Conservation (phyloP, 2,329 filamentous ascomycete species). For the Microdochium bolleyi region DNA sequence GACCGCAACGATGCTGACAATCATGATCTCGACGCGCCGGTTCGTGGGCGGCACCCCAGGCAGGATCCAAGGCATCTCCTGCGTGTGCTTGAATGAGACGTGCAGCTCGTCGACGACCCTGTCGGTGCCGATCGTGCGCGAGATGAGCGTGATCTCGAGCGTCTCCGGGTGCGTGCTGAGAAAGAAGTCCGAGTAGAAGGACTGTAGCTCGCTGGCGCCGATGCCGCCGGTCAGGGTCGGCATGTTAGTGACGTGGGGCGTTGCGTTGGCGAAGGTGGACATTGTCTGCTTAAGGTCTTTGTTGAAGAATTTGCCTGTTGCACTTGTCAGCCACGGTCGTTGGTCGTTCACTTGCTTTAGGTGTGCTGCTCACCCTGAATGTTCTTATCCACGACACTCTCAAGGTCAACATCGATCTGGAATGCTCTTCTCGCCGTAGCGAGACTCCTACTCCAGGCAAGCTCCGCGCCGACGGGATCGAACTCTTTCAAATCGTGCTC, state of each 20-base stretch:
- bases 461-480: constrained; percentile 51
- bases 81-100: constrained; percentile 48
- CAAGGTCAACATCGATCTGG: constrained; percentile 53
- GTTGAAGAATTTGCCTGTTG: constrained; percentile 43
- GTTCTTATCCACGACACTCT: constrained; percentile 59
- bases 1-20: constrained; percentile 56
- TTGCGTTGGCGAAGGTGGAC: constrained; percentile 48
- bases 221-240: constrained; percentile 59
- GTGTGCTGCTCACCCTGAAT: constrained; percentile 39
- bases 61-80: constrained; percentile 51
- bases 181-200: constrained; percentile 61
- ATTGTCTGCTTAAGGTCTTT: constrained; percentile 52
- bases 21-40: constrained; percentile 45
- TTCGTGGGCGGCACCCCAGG: constrained; percentile 51
- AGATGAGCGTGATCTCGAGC: constrained; percentile 51
- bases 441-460: constrained; percentile 63
- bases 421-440: constrained; percentile 53
- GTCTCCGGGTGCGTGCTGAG: constrained; percentile 54
- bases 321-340: background rate
- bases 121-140: constrained; percentile 56
- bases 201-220: constrained; percentile 46
- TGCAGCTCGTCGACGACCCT: constrained; percentile 59
- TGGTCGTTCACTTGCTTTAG: background rate
- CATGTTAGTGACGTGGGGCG: constrained; percentile 62
- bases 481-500: constrained; percentile 63